Conservation (phyloP, 139 green algal genomes). For the Chlorella sp. region DNA sequence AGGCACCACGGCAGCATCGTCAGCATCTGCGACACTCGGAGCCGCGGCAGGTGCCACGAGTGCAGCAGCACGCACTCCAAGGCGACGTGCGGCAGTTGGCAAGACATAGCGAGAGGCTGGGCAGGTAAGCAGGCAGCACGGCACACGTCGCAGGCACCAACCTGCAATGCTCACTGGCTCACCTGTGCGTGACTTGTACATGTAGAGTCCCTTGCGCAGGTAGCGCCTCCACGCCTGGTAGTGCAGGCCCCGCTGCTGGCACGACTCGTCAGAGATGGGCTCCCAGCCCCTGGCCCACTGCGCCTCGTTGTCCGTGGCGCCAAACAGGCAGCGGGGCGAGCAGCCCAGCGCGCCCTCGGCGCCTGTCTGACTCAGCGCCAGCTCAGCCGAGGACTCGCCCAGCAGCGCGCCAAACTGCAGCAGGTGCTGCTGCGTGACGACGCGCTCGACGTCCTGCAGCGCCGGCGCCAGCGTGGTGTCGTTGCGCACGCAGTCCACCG, state of each 20-base stretch:
- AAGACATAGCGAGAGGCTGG: too few species aligned
- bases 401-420: constrained; percentile 56
- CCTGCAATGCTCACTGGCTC: too few species aligned
- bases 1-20: too few species aligned
- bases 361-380: constrained; percentile 20
- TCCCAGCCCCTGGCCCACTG: constrained; percentile 35
- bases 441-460: neutral
- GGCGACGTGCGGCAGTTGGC: too few species aligned
- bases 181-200: constrained; percentile 38
- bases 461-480: neutral
- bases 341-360: constrained; percentile 10
- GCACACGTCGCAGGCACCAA: too few species aligned
- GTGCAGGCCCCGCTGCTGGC: constrained; percentile 18
- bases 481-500: neutral
- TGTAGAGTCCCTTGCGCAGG: constrained; percentile 56
- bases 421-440: constrained; percentile 50
- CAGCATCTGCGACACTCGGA: too few species aligned
- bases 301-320: constrained; percentile 16
- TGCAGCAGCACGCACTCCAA: too few species aligned
- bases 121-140: too few species aligned
- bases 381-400: constrained; percentile 29
- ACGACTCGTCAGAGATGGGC: constrained; percentile 29
- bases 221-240: constrained; percentile 51
- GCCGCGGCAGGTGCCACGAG: too few species aligned
- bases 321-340: constrained; percentile 30